Percentiles rank a stretch among this genome's conserved stretches.
Evolutionary conservation across 345 rosid species (phyloP).

Genomic region (Citropsis articulata): DNA sequence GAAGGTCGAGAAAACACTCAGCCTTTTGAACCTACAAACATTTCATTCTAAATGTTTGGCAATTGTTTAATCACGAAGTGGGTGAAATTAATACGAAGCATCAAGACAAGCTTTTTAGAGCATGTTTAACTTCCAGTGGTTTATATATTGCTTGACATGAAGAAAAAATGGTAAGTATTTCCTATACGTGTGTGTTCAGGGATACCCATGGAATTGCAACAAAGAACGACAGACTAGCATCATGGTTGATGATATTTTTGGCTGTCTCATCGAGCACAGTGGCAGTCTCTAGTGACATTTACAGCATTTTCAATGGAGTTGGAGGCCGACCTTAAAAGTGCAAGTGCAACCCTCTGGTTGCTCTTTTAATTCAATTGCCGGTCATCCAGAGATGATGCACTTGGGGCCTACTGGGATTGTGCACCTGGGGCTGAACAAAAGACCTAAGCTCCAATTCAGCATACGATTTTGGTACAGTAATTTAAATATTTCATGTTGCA

Average conservation of each 20-base stretch:
- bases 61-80: not conserved
- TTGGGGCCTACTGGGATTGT: not conserved
- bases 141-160: not conserved
- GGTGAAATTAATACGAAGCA: not conserved
- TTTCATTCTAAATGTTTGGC: not conserved
- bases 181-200: slow-evolving; percentile 26
- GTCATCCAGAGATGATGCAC: not conserved
- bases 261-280: slow-evolving; percentile 54
- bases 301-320: slow-evolving; percentile 30
- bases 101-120: not conserved
- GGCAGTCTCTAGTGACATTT: slow-evolving; percentile 58
- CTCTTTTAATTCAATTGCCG: not conserved
- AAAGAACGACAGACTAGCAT: slow-evolving; percentile 40
- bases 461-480: not conserved
- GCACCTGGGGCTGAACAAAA: not conserved
- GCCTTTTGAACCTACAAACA: not conserved
- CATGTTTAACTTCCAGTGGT: not conserved
- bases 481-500: not conserved
- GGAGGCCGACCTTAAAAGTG: slow-evolving; percentile 21
- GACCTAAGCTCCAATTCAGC: slow-evolving; percentile 2
- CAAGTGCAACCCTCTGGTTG: not conserved
- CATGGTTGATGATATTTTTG: slow-evolving; percentile 59
- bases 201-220: slow-evolving; percentile 53
- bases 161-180: not conserved
- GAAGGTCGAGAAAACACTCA: not conserved